Percentiles rank a stretch among this genome's conserved stretches.
phyloP scores from a whole-genome alignment of 176 grass and related monocot genomes.

The Aechmea fasciata region DNA sequence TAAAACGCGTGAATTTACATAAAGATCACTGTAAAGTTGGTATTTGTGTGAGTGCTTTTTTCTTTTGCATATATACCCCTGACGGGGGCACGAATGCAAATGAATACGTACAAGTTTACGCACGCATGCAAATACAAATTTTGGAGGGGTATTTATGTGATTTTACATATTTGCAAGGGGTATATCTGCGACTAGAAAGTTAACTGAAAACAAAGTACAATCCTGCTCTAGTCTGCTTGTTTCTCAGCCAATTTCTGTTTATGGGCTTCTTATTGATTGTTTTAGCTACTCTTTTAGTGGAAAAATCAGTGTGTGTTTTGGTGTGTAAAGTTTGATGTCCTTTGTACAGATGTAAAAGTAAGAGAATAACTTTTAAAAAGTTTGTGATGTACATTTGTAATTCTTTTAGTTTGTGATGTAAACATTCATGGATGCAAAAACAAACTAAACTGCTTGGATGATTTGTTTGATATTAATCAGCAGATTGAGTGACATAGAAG shows the following conservation, averaged over 20 bases:
- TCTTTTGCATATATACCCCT: no score
- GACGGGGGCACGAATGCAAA: no score
- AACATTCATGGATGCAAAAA: constrained; percentile 56
- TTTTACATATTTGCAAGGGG: no score
- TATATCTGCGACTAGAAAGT: no score
- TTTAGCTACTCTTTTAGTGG: constrained; percentile 14
- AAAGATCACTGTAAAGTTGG: constrained; percentile 19
- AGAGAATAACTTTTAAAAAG: constrained; percentile 12
- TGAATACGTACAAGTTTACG: no score
- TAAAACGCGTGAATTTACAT: constrained; percentile 17
- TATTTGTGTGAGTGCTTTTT: constrained; percentile 13
- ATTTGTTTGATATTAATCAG: not conserved
- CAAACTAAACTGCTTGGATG: constrained; percentile 31
- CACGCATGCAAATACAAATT: no score
- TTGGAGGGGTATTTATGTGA: no score
- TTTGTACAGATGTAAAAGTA: constrained; percentile 50
- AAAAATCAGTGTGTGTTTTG: constrained; percentile 28
- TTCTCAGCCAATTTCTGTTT: not conserved
- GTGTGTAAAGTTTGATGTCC: constrained; percentile 41
- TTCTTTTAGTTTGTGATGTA: constrained; percentile 28
- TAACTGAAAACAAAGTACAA: no score
- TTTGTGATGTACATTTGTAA: constrained; percentile 56
- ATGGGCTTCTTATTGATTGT: constrained; percentile 9
- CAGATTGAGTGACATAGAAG: not conserved
- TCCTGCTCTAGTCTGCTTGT: no score